Base-by-base conservation (phyloP, 345 rosid species). In the Brassica rapa region DNA sequence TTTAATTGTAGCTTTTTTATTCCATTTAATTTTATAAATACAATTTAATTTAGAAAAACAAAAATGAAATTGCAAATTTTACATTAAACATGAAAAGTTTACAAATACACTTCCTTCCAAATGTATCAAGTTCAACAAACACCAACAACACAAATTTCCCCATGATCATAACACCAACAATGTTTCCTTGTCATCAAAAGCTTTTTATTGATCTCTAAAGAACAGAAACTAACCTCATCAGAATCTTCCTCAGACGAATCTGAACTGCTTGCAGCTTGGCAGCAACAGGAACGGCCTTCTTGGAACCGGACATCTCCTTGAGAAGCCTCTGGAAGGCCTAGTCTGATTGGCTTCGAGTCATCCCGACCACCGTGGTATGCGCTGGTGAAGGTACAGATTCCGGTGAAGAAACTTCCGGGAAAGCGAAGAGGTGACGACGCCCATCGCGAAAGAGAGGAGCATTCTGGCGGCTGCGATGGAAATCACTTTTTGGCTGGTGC, bases 271-370 rank as follows among this genome's bases (percentile, higher is more conserved):
- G 59, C 75, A 19, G 80, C 79, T 80, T 83, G 59, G 21, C 2
- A 43, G 82, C 65, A 39, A 77, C 74, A 60, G 83, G 81, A 21
- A 66, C 78, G 11, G 76, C 62, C 43, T 74, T 75, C 78, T 87
- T 56, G 79, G 80, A 63, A 86, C 51, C 70, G 8, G 76, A 75
- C 8, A 83, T 72, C 72, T 88, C 93, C 55, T 83, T 84, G 3
- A 91, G 82, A 72, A 91, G 73, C 72, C 78, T 87, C 30, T 91
- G 86, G 4, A 89, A 71, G 49, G 86, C 91, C 97, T 95, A 91
- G 71, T 89, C 92, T 30, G 97, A 91, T 16, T 81, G 83, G 81
- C 91, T 87, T 64, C 88, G 81, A 24, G 74, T 80, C 83, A 93
- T 87, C 68, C 85, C 86, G 5, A 77, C 72, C 55, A 59, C 8